phyloP scores from a whole-genome alignment of 345 rosid genomes.

The Microthlaspi erraticum region DNA sequence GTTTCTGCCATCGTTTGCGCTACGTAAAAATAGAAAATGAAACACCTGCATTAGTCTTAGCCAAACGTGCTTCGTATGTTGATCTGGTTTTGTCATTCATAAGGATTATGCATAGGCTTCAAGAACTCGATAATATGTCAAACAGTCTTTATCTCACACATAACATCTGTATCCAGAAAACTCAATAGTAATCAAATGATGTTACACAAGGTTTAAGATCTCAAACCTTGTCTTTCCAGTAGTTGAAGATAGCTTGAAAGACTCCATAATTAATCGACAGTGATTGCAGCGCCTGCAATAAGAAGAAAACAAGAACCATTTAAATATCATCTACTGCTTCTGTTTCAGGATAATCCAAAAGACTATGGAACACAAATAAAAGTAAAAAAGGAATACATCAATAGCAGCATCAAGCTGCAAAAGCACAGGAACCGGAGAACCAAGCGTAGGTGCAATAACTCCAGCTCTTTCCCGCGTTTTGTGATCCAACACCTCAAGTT shows the following conservation, averaged over 20 bases:
- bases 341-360: slow-evolving; percentile 16
- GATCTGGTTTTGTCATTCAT: slow-evolving; percentile 8
- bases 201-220: not conserved
- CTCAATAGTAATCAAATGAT: slow-evolving; percentile 11
- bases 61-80: slow-evolving; percentile 17
- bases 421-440: slow-evolving; percentile 80
- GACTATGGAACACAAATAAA: not conserved
- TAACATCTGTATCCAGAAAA: slow-evolving; percentile 2
- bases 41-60: slow-evolving; percentile 28
- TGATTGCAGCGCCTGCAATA: slow-evolving; percentile 75
- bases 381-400: slow-evolving; percentile 58
- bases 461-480: slow-evolving; percentile 98
- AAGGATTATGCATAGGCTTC: slow-evolving; percentile 21
- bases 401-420: slow-evolving; percentile 82
- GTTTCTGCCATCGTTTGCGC: slow-evolving; percentile 99
- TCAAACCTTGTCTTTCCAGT: slow-evolving; percentile 94
- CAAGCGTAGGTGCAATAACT: slow-evolving; percentile 80
- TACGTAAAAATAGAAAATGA: slow-evolving; percentile 40
- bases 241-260: slow-evolving; percentile 74
- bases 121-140: slow-evolving; percentile 19
- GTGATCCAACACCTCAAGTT: slow-evolving; percentile 96
- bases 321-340: not conserved
- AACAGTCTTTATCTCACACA: slow-evolving; percentile 12
- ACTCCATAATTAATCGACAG: slow-evolving; percentile 64
- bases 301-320: slow-evolving; percentile 17